A percentile compares a stretch with the other conserved stretches of the same genome.
These are phyloP conservation scores for Nowakowskiella sp. DNA, from an alignment of 192 early-diverging fungal genomes.

Conservation along the genomic window DNA sequence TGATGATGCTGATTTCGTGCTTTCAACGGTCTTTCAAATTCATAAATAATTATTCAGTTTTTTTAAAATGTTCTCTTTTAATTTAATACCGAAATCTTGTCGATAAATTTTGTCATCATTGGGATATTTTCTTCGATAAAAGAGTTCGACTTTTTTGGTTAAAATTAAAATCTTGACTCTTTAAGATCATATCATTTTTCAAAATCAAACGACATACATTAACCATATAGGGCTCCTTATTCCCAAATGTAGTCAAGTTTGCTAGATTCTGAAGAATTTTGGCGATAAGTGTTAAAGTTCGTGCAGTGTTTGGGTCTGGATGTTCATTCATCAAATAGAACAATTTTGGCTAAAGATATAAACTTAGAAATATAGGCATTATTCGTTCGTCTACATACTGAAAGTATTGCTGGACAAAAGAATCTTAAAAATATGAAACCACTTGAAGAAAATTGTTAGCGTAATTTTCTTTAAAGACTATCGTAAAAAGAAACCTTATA, in stretches of 20 bases:
- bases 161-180: background rate
- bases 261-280: slow-evolving; percentile 57
- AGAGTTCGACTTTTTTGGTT: slow-evolving; percentile 26
- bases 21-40: too few species aligned
- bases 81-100: slow-evolving; percentile 43
- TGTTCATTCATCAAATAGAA: slow-evolving; percentile 32
- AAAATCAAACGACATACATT: slow-evolving; percentile 3
- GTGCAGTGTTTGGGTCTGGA: slow-evolving; percentile 26
- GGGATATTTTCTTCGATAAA: slow-evolving; percentile 37
- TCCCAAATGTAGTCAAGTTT: slow-evolving; percentile 46
- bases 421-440: slow-evolving; percentile 21
- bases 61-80: too few species aligned
- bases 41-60: too few species aligned
- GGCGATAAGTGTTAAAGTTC: slow-evolving; percentile 45
- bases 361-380: too few species aligned
- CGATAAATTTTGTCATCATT: slow-evolving; percentile 43
- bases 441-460: slow-evolving; percentile 16
- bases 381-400: slow-evolving; percentile 20
- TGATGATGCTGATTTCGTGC: too few species aligned
- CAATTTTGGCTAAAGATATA: slow-evolving; percentile 34
- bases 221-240: slow-evolving; percentile 50
- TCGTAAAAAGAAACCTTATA: background rate
- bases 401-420: slow-evolving; percentile 17
- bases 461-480: background rate
- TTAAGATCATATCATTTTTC: slow-evolving; percentile 1